Conservation (phyloP, 306 rosid genomes). For the Cajanus cajan region DNA sequence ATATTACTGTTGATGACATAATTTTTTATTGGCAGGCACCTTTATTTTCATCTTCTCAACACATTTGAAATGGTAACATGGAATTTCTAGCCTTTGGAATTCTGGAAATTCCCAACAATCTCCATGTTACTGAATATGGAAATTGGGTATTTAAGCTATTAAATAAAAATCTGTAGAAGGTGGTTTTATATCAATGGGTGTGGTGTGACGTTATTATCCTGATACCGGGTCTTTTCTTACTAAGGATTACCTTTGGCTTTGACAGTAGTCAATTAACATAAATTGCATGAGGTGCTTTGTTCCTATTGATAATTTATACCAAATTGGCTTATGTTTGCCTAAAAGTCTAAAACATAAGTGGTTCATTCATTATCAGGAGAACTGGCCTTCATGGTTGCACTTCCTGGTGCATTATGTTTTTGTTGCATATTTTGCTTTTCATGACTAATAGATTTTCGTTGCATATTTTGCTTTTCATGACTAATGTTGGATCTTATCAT, state of each 20-base stretch:
- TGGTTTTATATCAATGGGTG: background rate
- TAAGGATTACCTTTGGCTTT: slow-evolving; percentile 5
- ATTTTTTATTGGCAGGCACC: slow-evolving; percentile 18
- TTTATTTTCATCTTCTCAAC: slow-evolving; percentile 10
- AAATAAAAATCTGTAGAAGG: background rate
- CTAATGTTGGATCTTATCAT: slow-evolving; percentile 33
- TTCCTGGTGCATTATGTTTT: slow-evolving; percentile 19
- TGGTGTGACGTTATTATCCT: slow-evolving; percentile 1
- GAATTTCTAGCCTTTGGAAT: slow-evolving; percentile 15
- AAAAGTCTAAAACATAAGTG: slow-evolving; percentile 11
- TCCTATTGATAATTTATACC: background rate
- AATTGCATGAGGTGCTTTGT: slow-evolving; percentile 19
- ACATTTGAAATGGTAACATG: slow-evolving; percentile 19
- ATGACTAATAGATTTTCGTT: slow-evolving; percentile 28
- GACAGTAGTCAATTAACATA: background rate
- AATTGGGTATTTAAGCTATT: slow-evolving; percentile 22
- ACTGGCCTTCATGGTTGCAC: slow-evolving; percentile 12
- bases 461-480: slow-evolving; percentile 6
- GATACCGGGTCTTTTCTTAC: background rate
- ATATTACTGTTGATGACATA: slow-evolving; percentile 28
- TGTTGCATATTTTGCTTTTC: slow-evolving; percentile 2
- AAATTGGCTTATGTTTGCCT: slow-evolving; percentile 24
- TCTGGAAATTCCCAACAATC: background rate
- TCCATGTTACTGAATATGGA: slow-evolving; percentile 7
- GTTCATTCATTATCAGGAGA: slow-evolving; percentile 30